Conservation (phyloP, 495 filamentous ascomycete genomes). For the Hypoxylon crocopeplum region DNA sequence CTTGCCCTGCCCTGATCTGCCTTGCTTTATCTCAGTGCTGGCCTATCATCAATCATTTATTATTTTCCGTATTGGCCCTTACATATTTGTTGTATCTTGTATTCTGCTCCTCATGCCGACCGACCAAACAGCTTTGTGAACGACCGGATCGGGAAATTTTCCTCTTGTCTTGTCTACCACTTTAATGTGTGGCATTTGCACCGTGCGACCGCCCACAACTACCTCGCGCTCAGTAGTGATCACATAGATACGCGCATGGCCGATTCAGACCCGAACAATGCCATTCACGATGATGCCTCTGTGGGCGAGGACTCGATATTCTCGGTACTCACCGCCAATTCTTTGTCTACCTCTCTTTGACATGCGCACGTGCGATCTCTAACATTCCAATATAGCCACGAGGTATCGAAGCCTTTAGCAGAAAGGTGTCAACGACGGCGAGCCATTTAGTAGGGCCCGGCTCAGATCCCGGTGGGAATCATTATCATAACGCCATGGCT, state of each 20-base stretch:
- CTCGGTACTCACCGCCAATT: slow-evolving; percentile 48
- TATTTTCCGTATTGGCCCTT: slow-evolving; percentile 24
- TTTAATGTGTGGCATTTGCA: slow-evolving; percentile 33
- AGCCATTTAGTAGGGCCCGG: slow-evolving; percentile 81
- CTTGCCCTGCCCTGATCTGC: not conserved
- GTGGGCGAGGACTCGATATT: slow-evolving; percentile 59
- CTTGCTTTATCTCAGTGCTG: slow-evolving; percentile 12
- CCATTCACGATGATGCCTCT: slow-evolving; percentile 53
- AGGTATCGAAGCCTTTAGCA: slow-evolving; percentile 88
- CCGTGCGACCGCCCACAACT: slow-evolving; percentile 33
- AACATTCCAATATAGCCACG: slow-evolving; percentile 66
- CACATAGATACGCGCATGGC: slow-evolving; percentile 56
- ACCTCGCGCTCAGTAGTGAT: slow-evolving; percentile 29
- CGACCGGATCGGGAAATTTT: slow-evolving; percentile 17
- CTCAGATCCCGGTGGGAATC: slow-evolving; percentile 65
- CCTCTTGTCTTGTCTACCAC: slow-evolving; percentile 16
- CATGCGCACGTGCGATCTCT: slow-evolving; percentile 26
- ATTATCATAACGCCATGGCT: slow-evolving; percentile 85
- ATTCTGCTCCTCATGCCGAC: slow-evolving; percentile 23
- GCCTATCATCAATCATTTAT: too few relatives aligned
- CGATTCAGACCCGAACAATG: slow-evolving; percentile 59
- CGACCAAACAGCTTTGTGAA: slow-evolving; percentile 23
- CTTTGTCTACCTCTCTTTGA: not conserved
- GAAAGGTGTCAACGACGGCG: slow-evolving; percentile 94
- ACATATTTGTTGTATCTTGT: slow-evolving; percentile 1